phyloP scores from a whole-genome alignment of 257 asterid species.

The Penstemon barbatus region DNA sequence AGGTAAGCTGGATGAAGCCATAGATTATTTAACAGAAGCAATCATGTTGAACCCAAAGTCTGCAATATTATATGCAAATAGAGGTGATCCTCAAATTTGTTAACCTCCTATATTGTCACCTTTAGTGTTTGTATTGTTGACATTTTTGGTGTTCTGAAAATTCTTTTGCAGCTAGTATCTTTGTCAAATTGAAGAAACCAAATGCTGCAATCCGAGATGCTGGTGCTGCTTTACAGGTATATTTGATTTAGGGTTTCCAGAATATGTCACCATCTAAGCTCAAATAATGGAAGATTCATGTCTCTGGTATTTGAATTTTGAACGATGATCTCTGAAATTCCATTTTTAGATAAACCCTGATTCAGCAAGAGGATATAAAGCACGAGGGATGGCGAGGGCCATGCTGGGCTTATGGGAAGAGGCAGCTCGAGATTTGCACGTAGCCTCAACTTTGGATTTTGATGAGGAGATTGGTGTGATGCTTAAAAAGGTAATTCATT shows the following conservation, averaged over 20 bases:
- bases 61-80: constrained; percentile 53
- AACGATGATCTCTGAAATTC: constrained; percentile 14
- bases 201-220: constrained; percentile 84
- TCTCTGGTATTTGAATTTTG: background rate
- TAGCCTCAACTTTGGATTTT: constrained; percentile 69
- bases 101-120: no score
- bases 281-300: background rate
- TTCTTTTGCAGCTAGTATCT: constrained; percentile 49
- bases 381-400: constrained; percentile 76
- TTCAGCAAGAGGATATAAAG: constrained; percentile 84
- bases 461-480: constrained; percentile 66
- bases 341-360: constrained; percentile 65
- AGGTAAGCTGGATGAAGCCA: constrained; percentile 43
- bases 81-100: constrained; percentile 44
- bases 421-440: constrained; percentile 73
- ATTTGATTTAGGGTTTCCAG: background rate
- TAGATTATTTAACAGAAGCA: constrained; percentile 51
- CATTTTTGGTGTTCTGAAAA: constrained; percentile 7
- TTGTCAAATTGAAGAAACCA: constrained; percentile 65
- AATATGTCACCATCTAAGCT: background rate
- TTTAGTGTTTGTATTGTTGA: background rate
- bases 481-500: constrained; percentile 56
- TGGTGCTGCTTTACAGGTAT: constrained; percentile 65
- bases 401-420: constrained; percentile 88
- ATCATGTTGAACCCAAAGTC: constrained; percentile 58